Base-by-base conservation (phyloP, 2,329 filamentous ascomycete genomes). In the Aureobasidium leucospermi region DNA sequence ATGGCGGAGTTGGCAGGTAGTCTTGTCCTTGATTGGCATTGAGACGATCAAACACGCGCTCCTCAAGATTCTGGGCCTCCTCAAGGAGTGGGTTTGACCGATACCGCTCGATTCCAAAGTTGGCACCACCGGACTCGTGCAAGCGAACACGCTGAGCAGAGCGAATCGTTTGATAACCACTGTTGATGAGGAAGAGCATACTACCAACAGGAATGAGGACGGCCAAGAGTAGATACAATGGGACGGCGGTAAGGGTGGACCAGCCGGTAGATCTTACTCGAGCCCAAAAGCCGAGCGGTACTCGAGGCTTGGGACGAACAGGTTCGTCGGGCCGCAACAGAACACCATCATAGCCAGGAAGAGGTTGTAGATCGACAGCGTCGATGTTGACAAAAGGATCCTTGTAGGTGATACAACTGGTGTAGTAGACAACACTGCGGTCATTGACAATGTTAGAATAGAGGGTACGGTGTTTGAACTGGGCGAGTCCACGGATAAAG, bases 371-470 rank as follows among this genome's bases (percentile, higher is more conserved):
- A 23, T 86, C 84, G 62, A 93, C 71, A 4, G 81, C 82, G 19
- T 86, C 81, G 15, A 88, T 69, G 63, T 91, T 79, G 0, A 79
- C 79, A 68, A 85, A 97, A 0, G 91, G 92, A 67, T 97, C 89
- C 0, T 81, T 88, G 67, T 85, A 85, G 28, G 86, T 81, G 47
- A 96, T 90, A 19, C 79, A 80, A 0, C 90, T 89, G 0, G 93
- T 96, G 71, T 93, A 96, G 74, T 89, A 90, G 0, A 87, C 84
- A 4, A 90, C 89, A 46, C 84, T 89, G 58, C 85, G 80, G 74
- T 97, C 93, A 72, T 96, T 96, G 68, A 88, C 77, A 48, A 96
- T 85, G 69, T 97, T 97, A 43, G 87, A 81, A 71, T 97, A 97
- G 1, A 96, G 76, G 4, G 84, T 88, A 61, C 85, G 86, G 58